A percentile compares a stretch with the other conserved stretches of the same genome.
Evolutionary conservation across 257 asterid species (phyloP).

Genomic region (Solanum lignicaule): DNA sequence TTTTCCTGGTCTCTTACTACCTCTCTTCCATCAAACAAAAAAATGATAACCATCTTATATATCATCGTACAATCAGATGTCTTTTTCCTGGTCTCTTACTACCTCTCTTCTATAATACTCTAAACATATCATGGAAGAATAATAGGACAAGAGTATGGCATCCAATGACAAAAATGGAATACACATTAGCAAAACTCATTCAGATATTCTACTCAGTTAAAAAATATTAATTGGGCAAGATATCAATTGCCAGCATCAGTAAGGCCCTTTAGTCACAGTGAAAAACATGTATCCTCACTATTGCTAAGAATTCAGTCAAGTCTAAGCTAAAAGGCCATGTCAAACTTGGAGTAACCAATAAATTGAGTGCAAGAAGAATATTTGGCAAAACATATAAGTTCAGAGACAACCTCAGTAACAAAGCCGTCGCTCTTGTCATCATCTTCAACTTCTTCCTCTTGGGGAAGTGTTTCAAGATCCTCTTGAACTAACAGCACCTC

Average conservation of each 20-base stretch:
- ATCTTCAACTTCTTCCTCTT: conserved; percentile 28
- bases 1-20: neutral
- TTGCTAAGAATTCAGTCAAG: neutral
- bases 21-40: neutral
- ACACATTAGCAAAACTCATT: neutral
- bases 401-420: conserved; percentile 43
- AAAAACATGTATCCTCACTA: neutral
- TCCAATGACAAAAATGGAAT: neutral
- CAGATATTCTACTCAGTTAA: neutral
- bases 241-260: neutral
- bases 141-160: neutral
- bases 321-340: neutral
- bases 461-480: conserved; percentile 27
- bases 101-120: neutral
- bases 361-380: neutral
- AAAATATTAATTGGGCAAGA: neutral
- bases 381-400: neutral
- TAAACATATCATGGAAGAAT: neutral
- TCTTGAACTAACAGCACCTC: conserved; percentile 13
- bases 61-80: neutral
- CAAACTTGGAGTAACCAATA: neutral
- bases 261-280: neutral
- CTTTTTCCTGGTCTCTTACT: neutral
- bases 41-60: neutral
- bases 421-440: conserved; percentile 18